These are phyloP conservation scores for Coffea eugenioides DNA, from an alignment of 257 asterid genomes.

Conservation along the genomic window DNA sequence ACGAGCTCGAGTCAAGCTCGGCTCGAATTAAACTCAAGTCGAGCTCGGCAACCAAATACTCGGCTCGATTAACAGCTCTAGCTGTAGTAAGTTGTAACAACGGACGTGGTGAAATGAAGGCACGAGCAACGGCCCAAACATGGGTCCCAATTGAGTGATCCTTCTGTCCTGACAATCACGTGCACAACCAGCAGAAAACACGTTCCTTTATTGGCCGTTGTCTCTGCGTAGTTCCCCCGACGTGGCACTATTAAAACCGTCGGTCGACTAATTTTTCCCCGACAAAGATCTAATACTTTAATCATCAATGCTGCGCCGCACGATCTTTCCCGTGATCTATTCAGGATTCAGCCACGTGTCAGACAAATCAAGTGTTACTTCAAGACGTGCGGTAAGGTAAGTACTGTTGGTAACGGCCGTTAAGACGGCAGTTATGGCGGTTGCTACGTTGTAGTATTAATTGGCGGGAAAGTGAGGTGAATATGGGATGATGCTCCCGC, in stretches of 20 bases:
- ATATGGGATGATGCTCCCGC: constrained; percentile 32
- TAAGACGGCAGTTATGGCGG: constrained; percentile 7
- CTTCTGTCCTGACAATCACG: constrained; percentile 32
- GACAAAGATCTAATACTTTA: background rate
- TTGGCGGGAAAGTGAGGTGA: constrained; percentile 26
- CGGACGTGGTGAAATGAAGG: constrained; percentile 5
- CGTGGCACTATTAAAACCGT: constrained; percentile 12
- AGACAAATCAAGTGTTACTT: constrained; percentile 8
- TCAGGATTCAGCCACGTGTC: constrained; percentile 8
- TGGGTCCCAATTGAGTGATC: constrained; percentile 23
- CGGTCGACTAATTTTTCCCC: background rate
- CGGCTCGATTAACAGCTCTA: too few relatives aligned
- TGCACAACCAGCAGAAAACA: constrained; percentile 39
- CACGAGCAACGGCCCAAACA: constrained; percentile 10
- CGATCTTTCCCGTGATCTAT: constrained; percentile 5
- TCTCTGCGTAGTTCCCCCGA: background rate
- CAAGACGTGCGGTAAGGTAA: constrained; percentile 17
- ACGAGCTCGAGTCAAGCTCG: too few relatives aligned
- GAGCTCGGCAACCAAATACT: too few relatives aligned
- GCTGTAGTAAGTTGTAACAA: background rate
- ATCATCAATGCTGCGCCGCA: background rate
- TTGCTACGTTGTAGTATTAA: constrained; percentile 11
- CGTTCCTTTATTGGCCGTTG: constrained; percentile 30
- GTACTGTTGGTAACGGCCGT: background rate
- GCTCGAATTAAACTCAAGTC: too few relatives aligned